Percentiles rank a stretch among this genome's conserved stretches.
These are phyloP conservation scores for Hebeloma cylindrosporum DNA, from an alignment of 768 basidiomycete genomes.

Conservation along the genomic window DNA sequence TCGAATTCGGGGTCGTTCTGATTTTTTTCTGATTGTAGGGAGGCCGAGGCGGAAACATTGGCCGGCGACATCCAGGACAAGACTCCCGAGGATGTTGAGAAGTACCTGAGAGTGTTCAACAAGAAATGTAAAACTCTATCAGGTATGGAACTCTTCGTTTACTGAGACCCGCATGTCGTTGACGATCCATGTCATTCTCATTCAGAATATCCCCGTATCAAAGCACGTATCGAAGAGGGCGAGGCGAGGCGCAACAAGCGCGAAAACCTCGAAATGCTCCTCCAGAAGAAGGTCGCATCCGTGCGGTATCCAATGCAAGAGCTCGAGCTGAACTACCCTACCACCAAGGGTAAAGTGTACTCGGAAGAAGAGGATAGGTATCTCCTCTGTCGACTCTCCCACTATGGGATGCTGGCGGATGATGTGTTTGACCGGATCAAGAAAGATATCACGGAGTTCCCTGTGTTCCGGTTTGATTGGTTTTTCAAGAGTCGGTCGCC, in stretches of 20 bases:
- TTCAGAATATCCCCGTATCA: constrained; percentile 76
- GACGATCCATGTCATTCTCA: not conserved
- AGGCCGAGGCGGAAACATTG: constrained; percentile 63
- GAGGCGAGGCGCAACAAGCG: constrained; percentile 88
- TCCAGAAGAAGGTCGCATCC: constrained; percentile 79
- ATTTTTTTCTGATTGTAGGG: constrained; percentile 39
- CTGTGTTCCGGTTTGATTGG: constrained; percentile 97
- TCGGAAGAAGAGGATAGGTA: constrained; percentile 97
- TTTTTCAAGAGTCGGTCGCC: constrained; percentile 94
- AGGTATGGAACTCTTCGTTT: constrained; percentile 48
- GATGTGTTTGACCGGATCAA: constrained; percentile 96
- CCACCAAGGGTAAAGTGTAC: constrained; percentile 96
- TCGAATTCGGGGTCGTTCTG: not conserved
- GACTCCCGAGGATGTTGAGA: constrained; percentile 70
- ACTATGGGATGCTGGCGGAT: constrained; percentile 86
- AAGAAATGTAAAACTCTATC: constrained; percentile 86
- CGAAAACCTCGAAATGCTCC: constrained; percentile 74
- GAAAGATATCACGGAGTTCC: constrained; percentile 94
- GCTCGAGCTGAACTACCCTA: constrained; percentile 91
- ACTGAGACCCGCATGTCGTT: not conserved
- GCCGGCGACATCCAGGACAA: constrained; percentile 86
- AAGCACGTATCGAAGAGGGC: constrained; percentile 83
- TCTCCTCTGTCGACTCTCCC: constrained; percentile 82
- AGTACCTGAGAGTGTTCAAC: constrained; percentile 83
- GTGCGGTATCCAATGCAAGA: constrained; percentile 95